Percentiles rank a stretch among this genome's conserved stretches.
These are phyloP conservation scores for Rhizopogon vinicolor DNA, from an alignment of 768 basidiomycete species.

Conservation along the genomic window DNA sequence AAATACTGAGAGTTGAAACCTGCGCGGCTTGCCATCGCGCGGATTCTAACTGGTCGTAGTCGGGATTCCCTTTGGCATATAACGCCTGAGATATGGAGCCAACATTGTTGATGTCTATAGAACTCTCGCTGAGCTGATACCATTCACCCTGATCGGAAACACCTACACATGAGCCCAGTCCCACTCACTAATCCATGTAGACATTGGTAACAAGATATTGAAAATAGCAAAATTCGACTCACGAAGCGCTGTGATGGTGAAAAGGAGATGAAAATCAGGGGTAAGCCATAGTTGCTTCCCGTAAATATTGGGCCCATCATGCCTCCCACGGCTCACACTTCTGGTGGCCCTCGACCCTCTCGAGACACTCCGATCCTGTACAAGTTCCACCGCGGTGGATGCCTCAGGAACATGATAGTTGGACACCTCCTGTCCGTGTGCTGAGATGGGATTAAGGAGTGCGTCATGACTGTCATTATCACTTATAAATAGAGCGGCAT, in stretches of 20 bases:
- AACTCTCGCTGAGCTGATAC: conserved; percentile 1
- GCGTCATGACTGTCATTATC: conserved; percentile 21
- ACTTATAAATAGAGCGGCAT: conserved; percentile 18
- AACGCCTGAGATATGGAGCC: conserved; percentile 71
- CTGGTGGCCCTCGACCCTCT: background rate
- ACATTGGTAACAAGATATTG: background rate
- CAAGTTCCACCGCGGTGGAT: conserved; percentile 18
- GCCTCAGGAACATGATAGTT: conserved; percentile 18
- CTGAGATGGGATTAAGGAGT: conserved; percentile 13
- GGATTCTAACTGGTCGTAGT: conserved; percentile 65
- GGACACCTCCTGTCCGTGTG: conserved; percentile 12
- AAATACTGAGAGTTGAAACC: conserved; percentile 77
- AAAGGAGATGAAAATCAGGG: conserved; percentile 63
- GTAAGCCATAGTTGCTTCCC: conserved; percentile 48
- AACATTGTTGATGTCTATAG: conserved; percentile 79
- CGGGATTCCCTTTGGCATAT: conserved; percentile 52
- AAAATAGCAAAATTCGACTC: conserved; percentile 19
- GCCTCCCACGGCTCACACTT: background rate
- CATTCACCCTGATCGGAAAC: background rate
- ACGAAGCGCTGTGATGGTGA: conserved; percentile 52
- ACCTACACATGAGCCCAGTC: conserved; percentile 72
- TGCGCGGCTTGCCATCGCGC: conserved; percentile 79
- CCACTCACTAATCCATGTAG: conserved; percentile 49
- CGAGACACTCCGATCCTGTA: conserved; percentile 5
- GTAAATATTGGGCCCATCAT: conserved; percentile 43